Conservation (phyloP, 2,329 filamentous ascomycete genomes). For the Trichoderma sp. region DNA sequence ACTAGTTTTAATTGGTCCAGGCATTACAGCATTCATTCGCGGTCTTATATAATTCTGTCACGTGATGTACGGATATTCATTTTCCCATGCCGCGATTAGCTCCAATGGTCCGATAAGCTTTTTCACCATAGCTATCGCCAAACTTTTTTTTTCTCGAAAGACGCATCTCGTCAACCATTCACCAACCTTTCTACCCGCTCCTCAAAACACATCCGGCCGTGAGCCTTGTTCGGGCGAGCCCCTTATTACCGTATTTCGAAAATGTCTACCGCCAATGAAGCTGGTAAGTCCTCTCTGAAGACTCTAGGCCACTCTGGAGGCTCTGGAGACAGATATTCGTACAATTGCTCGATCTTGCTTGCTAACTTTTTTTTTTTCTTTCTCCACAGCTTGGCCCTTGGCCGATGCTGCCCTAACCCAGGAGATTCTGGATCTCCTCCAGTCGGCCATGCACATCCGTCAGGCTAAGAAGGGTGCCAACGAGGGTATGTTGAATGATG, state of each 20-base stretch:
- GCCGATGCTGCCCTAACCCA: slow-evolving; percentile 74
- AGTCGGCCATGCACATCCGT: slow-evolving; percentile 65
- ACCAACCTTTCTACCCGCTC: slow-evolving; percentile 26
- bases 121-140: slow-evolving; percentile 13
- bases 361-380: slow-evolving; percentile 29
- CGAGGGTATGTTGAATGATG: slow-evolving; percentile 59
- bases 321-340: neutral
- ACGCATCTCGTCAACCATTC: slow-evolving; percentile 5
- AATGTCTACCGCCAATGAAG: slow-evolving; percentile 23
- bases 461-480: slow-evolving; percentile 91
- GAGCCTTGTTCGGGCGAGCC: slow-evolving; percentile 52
- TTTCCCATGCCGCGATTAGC: neutral
- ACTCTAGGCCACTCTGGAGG: no score
- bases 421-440: slow-evolving; percentile 80
- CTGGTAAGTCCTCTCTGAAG: neutral
- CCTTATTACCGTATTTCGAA: slow-evolving; percentile 28
- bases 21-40: no score
- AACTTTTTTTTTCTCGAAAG: slow-evolving; percentile 19
- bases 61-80: neutral
- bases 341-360: neutral
- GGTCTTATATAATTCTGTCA: neutral
- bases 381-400: slow-evolving; percentile 63
- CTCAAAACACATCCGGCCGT: slow-evolving; percentile 47
- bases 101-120: slow-evolving; percentile 9
- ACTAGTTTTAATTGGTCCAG: no score